Evolutionary conservation across 371 early-diverging fungal species (phyloP), one percentile per base, ranked within the genome.

Genomic region (Mortierella sp.): DNA sequence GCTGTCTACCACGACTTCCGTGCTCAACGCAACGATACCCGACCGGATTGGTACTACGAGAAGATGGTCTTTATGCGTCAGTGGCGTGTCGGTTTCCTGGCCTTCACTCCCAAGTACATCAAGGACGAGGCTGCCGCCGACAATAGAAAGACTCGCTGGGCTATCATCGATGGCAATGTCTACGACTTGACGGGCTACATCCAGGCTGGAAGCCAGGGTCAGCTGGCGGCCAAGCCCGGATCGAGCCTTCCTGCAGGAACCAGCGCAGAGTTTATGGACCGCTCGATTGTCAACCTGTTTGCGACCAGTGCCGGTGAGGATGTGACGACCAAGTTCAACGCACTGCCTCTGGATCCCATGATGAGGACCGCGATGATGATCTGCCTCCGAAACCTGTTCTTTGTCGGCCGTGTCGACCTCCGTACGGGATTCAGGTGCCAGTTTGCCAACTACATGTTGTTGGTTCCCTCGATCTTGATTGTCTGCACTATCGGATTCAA

Each of bases 401-500:
- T 95, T 80, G 93, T 94, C 68, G 99, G 98, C 37, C 93, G 94
- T 50, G 90, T 98, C 8, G 98, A 98, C 82, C 87, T 90, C 47
- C 94, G 98, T 45, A 91, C 94, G 45, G 89, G 95, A 5, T 84
- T 92, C 29, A 90, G 90, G 29, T 99, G 99, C 87, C 90, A 91
- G 76, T 94, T 98, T 85, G 92, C 96, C 64, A 96, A 97, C 86
- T 97, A 95, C 78, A 89, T 98, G 66, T 86, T 98, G 55, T 86
- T 98, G 58, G 90, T 93, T 4, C 89, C 92, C 41, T 94, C 98
- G 14, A 85, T 91, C 55, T 74, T 98, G 53, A 90, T 99, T 85
- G 93, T 94, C 34, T 79, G 92, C 70, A 94, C 97, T n/a, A 96
- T 98, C 55, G 88, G 93, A 48, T 90, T 98, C 88, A 98, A 98